phyloP scores from a whole-genome alignment of 108 stramenopile species.

The Fragilaria radians region DNA sequence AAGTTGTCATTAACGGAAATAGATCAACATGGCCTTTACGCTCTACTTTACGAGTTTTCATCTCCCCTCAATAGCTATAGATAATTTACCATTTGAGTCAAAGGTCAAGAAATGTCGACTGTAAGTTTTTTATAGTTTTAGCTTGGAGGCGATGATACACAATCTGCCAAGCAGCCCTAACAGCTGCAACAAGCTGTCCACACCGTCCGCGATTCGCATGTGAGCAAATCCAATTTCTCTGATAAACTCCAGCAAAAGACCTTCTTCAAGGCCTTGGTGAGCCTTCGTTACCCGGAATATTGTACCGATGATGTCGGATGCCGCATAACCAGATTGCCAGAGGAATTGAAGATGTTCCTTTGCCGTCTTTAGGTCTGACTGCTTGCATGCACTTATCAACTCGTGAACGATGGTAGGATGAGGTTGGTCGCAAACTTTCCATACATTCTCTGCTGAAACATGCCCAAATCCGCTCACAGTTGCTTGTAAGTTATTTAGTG shows the following conservation, averaged over 20 bases:
- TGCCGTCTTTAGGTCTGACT: constrained; percentile 61
- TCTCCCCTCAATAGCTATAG: too few relatives aligned
- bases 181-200: constrained; percentile 73
- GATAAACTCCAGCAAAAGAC: constrained; percentile 79
- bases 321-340: constrained; percentile 72
- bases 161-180: constrained; percentile 82
- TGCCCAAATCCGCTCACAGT: constrained; percentile 79
- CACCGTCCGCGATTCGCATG: constrained; percentile 89
- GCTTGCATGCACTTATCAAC: constrained; percentile 64
- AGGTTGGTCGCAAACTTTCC: constrained; percentile 99
- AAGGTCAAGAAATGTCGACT: too few relatives aligned
- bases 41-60: too few relatives aligned
- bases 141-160: constrained; percentile 40
- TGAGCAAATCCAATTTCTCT: constrained; percentile 93
- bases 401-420: constrained; percentile 87
- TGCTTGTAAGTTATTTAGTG: constrained; percentile 96
- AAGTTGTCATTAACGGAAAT: too few relatives aligned
- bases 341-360: constrained; percentile 39
- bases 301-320: constrained; percentile 93
- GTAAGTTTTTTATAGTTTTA: neutral
- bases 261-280: constrained; percentile 63
- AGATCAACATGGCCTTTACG: too few relatives aligned
- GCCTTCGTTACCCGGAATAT: constrained; percentile 89
- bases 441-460: constrained; percentile 89
- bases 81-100: too few relatives aligned